Percentiles rank a stretch among this genome's conserved stretches.
These are phyloP conservation scores for Mortierella sp. DNA, from an alignment of 371 early-diverging fungal species.

Conservation along the genomic window DNA sequence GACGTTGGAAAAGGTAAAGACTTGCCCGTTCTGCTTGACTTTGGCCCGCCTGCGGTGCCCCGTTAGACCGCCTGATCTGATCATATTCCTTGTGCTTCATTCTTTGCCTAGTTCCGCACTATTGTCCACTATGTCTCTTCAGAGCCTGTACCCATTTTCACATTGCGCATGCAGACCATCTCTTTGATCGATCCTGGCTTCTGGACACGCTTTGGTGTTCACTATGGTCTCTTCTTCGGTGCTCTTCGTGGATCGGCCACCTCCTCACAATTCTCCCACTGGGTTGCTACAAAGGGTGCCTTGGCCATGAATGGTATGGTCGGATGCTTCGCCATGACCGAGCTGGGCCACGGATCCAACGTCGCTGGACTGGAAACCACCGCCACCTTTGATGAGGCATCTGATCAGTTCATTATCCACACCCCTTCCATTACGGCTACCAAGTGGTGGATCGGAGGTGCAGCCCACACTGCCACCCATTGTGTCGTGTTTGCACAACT, in stretches of 20 bases:
- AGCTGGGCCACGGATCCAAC: conserved; percentile 91
- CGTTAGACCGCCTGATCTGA: background rate
- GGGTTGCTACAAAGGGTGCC: conserved; percentile 86
- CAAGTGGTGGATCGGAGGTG: conserved; percentile 98
- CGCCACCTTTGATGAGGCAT: conserved; percentile 85
- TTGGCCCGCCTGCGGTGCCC: background rate
- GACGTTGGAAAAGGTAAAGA: conserved; percentile 83
- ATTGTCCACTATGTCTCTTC: conserved; percentile 80
- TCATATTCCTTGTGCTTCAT: background rate
- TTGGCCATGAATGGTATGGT: conserved; percentile 81
- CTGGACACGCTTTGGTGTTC: conserved; percentile 96
- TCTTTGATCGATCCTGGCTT: conserved; percentile 87
- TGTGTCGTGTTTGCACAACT: conserved; percentile 84
- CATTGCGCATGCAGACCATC: conserved; percentile 84
- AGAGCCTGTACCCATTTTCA: conserved; percentile 80
- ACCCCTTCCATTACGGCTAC: conserved; percentile 93
- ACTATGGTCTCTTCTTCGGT: conserved; percentile 91
- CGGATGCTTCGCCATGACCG: conserved; percentile 95
- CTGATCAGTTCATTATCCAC: conserved; percentile 90
- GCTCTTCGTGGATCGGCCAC: conserved; percentile 91
- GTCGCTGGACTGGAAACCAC: conserved; percentile 94
- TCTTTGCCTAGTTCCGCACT: conserved; percentile 66
- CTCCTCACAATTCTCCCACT: conserved; percentile 85
- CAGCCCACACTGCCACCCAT: conserved; percentile 89
- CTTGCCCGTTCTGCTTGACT: background rate